These are phyloP conservation scores for Rhodotorula babjevae DNA, from an alignment of 768 basidiomycete species.

Conservation along the genomic window DNA sequence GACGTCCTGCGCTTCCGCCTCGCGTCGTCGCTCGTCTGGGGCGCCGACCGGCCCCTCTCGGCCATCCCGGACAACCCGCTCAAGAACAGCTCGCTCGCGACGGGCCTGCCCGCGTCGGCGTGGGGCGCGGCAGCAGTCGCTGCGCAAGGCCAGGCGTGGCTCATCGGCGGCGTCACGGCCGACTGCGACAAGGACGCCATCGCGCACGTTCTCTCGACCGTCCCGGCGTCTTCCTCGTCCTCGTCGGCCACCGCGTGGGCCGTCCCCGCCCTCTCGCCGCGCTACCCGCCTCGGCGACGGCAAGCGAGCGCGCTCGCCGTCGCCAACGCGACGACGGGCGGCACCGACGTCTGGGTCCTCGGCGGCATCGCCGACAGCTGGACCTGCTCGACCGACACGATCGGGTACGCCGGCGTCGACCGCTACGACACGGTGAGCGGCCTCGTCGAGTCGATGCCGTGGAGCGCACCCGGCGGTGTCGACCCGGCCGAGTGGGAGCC, in stretches of 20 bases:
- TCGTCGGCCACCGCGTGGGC: conserved; percentile 4
- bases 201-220: background rate
- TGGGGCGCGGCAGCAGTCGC: conserved; percentile 20
- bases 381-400: conserved; percentile 36
- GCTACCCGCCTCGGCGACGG: conserved; percentile 33
- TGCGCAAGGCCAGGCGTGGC: conserved; percentile 6
- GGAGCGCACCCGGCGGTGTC: background rate
- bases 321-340: conserved; percentile 16
- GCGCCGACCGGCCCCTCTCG: conserved; percentile 18
- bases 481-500: background rate
- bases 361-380: conserved; percentile 41
- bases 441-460: conserved; percentile 27
- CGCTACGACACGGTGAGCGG: conserved; percentile 18
- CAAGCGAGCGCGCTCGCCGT: conserved; percentile 35
- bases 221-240: background rate
- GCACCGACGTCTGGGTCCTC: conserved; percentile 35
- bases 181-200: conserved; percentile 21
- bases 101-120: conserved; percentile 12
- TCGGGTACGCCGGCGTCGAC: conserved; percentile 41
- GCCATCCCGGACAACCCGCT: conserved; percentile 32
- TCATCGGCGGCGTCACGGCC: conserved; percentile 35
- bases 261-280: background rate
- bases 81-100: background rate
- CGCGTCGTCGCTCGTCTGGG: conserved; percentile 18
- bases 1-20: conserved; percentile 35